phyloP scores from a whole-genome alignment of 768 basidiomycete genomes.

The Suillus lakei region DNA sequence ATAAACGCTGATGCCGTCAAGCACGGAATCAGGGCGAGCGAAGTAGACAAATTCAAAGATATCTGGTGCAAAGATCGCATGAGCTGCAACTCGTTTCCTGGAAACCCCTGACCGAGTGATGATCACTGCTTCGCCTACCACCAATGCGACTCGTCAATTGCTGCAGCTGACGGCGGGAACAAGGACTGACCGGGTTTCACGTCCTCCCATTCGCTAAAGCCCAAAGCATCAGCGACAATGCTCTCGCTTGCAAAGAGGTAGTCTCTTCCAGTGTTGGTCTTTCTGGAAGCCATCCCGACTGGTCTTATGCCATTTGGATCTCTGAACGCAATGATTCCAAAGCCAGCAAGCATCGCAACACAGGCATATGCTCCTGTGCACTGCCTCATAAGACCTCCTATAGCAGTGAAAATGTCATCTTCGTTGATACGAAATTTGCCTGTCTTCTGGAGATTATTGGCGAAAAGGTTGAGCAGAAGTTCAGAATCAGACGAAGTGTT shows the following conservation, averaged over 20 bases:
- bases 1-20: slow-evolving; percentile 97
- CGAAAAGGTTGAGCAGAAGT: slow-evolving; percentile 95
- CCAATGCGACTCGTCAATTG: slow-evolving; percentile 8
- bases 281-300: slow-evolving; percentile 82
- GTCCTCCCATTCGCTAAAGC: slow-evolving; percentile 93
- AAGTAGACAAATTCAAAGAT: slow-evolving; percentile 99
- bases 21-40: slow-evolving; percentile 95
- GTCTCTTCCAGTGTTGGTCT: slow-evolving; percentile 64
- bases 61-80: slow-evolving; percentile 88
- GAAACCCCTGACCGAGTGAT: slow-evolving; percentile 83
- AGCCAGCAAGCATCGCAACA: slow-evolving; percentile 98
- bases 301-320: slow-evolving; percentile 98
- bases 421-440: slow-evolving; percentile 99
- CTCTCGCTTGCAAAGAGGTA: slow-evolving; percentile 95
- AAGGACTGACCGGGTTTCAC: slow-evolving; percentile 77
- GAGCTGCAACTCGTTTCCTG: slow-evolving; percentile 72
- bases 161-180: neutral
- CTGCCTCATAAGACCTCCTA: slow-evolving; percentile 86
- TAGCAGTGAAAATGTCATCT: slow-evolving; percentile 97
- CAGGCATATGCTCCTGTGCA: slow-evolving; percentile 96
- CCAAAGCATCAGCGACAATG: slow-evolving; percentile 92
- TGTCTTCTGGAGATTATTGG: slow-evolving; percentile 95
- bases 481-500: slow-evolving; percentile 99
- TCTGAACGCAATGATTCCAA: slow-evolving; percentile 96
- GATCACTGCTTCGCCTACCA: slow-evolving; percentile 90